Evolutionary conservation across 352 stramenopile species (phyloP).

Genomic region (Phytophthora hybrid): DNA sequence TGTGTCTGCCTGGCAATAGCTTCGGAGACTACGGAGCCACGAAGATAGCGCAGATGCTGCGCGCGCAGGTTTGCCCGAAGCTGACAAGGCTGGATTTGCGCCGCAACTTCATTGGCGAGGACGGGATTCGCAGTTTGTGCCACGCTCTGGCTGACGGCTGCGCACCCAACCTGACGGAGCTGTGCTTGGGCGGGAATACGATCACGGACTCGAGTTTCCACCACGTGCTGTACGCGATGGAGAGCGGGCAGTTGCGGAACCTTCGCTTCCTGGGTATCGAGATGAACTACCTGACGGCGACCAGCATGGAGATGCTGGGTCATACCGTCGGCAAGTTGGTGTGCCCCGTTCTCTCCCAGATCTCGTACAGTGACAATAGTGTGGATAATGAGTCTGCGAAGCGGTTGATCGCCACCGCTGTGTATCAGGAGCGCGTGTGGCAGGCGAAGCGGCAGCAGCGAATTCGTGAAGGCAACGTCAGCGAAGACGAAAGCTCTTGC

Average conservation of each 20-base stretch:
- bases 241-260: constrained; percentile 66
- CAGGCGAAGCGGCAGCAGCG: constrained; percentile 63
- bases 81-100: constrained; percentile 82
- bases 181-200: constrained; percentile 85
- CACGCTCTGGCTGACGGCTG: constrained; percentile 77
- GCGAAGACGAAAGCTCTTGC: constrained; percentile 44
- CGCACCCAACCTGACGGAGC: constrained; percentile 69
- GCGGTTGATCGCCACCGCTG: constrained; percentile 73
- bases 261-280: constrained; percentile 86
- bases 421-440: constrained; percentile 83
- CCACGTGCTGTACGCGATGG: constrained; percentile 84
- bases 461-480: constrained; percentile 43
- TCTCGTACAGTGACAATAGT: constrained; percentile 89
- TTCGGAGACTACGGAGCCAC: constrained; percentile 86
- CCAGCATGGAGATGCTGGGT: constrained; percentile 89
- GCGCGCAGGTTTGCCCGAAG: constrained; percentile 77
- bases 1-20: constrained; percentile 86
- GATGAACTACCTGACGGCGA: constrained; percentile 85
- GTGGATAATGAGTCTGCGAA: constrained; percentile 81
- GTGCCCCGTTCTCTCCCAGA: constrained; percentile 81
- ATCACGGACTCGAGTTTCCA: constrained; percentile 88
- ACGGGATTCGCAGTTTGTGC: constrained; percentile 77
- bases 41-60: constrained; percentile 86
- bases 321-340: constrained; percentile 85
- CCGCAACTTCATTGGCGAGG: constrained; percentile 89